Conservation (phyloP, 2,329 filamentous ascomycete genomes). For the Pyricularia pennisetigena region DNA sequence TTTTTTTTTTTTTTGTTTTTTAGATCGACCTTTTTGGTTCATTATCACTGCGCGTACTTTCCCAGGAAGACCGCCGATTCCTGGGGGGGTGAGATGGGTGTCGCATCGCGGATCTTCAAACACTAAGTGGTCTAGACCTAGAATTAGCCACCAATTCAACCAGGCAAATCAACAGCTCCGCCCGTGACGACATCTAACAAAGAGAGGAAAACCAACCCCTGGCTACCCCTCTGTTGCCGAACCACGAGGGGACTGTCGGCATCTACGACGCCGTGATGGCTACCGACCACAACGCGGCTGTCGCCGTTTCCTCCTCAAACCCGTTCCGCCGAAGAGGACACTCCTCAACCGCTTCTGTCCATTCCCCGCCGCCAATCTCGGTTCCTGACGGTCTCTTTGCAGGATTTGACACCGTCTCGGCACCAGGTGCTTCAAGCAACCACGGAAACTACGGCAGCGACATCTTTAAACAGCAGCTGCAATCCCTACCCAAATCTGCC, state of each 20-base stretch:
- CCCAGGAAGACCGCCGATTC: not conserved
- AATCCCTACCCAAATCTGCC: constrained; percentile 19
- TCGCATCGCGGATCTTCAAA: not conserved
- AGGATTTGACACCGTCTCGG: constrained; percentile 5
- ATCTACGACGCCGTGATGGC: not conserved
- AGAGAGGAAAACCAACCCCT: not conserved
- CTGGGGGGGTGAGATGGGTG: not conserved
- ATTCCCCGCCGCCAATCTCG: not conserved
- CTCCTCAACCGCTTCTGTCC: not conserved
- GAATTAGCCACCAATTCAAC: not conserved
- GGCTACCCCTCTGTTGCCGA: not conserved
- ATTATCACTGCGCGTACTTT: not conserved
- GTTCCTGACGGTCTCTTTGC: constrained; percentile 3
- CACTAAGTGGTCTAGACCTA: not conserved
- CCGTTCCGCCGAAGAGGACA: constrained; percentile 38
- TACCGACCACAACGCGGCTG: not conserved
- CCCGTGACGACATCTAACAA: not conserved
- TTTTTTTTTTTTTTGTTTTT: no score
- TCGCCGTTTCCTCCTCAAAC: constrained; percentile 20
- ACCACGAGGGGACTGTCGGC: not conserved
- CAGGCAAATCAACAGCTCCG: not conserved
- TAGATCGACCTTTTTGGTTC: no score
- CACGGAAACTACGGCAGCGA: constrained; percentile 11
- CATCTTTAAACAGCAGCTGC: constrained; percentile 19
- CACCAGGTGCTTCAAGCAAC: constrained; percentile 6